These are phyloP conservation scores for Cardamine chenopodiifolia DNA, from an alignment of 345 rosid species.

Conservation along the genomic window DNA sequence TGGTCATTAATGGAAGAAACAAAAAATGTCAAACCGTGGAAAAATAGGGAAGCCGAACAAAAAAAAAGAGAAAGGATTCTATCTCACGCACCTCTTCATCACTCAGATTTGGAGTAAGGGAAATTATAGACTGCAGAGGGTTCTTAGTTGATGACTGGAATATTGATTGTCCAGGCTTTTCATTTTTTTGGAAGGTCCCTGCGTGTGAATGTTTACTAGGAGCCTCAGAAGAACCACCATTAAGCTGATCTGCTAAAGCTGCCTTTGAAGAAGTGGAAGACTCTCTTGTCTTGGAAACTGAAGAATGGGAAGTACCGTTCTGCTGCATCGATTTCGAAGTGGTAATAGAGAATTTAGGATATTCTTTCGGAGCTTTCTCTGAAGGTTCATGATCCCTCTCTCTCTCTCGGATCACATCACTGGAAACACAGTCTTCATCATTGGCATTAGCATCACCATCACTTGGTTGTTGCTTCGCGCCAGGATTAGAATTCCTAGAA, in stretches of 20 bases:
- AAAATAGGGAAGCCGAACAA: background rate
- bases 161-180: conserved; percentile 59
- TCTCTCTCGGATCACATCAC: conserved; percentile 49
- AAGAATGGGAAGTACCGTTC: conserved; percentile 59
- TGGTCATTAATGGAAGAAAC: conserved; percentile 39
- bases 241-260: conserved; percentile 53
- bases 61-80: conserved; percentile 11
- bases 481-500: conserved; percentile 46
- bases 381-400: conserved; percentile 47
- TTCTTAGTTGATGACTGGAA: conserved; percentile 58
- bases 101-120: conserved; percentile 59
- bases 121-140: conserved; percentile 52
- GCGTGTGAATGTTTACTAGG: conserved; percentile 50
- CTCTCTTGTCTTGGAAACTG: conserved; percentile 65
- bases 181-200: conserved; percentile 59
- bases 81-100: conserved; percentile 83
- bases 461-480: conserved; percentile 46
- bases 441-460: conserved; percentile 41
- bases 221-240: conserved; percentile 53
- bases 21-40: conserved; percentile 23
- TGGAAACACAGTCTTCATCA: conserved; percentile 52
- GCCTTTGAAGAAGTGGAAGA: conserved; percentile 49
- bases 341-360: conserved; percentile 43
- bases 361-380: conserved; percentile 55
- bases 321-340: conserved; percentile 52